Base-by-base conservation (phyloP, 2,329 filamentous ascomycete genomes). In the Fusarium phyllophilum region DNA sequence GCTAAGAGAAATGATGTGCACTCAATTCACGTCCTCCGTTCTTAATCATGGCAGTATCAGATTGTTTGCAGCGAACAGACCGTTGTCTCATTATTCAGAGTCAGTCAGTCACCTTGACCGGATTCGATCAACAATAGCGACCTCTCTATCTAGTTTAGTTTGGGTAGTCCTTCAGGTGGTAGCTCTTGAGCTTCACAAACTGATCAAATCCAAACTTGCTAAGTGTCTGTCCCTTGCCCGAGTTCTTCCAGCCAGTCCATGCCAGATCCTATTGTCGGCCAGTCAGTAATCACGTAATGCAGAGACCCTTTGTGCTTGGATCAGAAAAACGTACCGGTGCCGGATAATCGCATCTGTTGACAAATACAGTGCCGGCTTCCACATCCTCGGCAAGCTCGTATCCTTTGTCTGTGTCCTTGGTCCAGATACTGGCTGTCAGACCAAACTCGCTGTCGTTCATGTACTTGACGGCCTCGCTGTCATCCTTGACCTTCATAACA, bases 191-290 rank as follows among this genome's bases (percentile, higher is more conserved):
- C 88, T 96, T 97, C 80, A 97, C 92, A 81, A 98, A 98, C 81
- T 97, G 94, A 78, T 98, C 96, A 80, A 97, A 98, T 17, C 96
- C 96, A 79, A 95, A 97, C 77, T 86, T 91, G 84, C 94, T 96
- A 78, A 98, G 85, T 15, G 95, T 98, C 77, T 95, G 92, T 29
- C 96, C 96, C 83, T 94, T 95, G 74, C 96, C 96, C 69, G 95
- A 97, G 82, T 97, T 95, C 86, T 98, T 98, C 95, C 95, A 98
- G 17, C 96, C 96, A 6, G 95, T 96, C 94, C 94, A 97, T n/a
- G 95, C 94, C 75, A 97, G 89, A 82, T 97, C 94, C 93, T 96
- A 42, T 70, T 58, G 39, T 39, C 55, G 18, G 63, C 72, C 49
- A 78, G 78, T 66, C 72, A 70, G 59, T 59, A 52, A 63, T 67